Base-by-base conservation (phyloP, 345 rosid genomes). In the Eucalyptus regnans region DNA sequence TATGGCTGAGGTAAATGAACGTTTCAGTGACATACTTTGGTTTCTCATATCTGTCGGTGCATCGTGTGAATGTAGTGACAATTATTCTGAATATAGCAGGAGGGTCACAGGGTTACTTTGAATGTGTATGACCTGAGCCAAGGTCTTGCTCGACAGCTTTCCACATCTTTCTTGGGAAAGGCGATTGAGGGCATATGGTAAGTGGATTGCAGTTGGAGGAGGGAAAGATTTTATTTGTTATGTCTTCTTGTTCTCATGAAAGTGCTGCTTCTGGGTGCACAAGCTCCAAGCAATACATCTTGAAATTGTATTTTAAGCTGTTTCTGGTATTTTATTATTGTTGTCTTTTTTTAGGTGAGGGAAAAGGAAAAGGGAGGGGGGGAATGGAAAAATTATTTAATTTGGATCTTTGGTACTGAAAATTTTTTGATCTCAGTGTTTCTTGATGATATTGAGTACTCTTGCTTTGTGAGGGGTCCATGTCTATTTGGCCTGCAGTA, bases 61-160 rank as follows among this genome's bases (percentile, higher is more conserved):
- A 76, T 20, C 15, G 8, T 41, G 48, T 12, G 37, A 25, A 64
- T 8, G 71, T 86, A 62, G 33, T 86, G 5, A 80, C 31, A 86
- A 68, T 18, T 52, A 60, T 89, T 50, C 27, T 88, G 44, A 37
- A 56, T 90, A 68, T 92, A 89, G 91, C 94, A 97, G 99, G 99
- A 96, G 93, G 94, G 97, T 84, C 91, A 94, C 90, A 93, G 56
- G 93, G 98, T 98, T 31, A 89, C 93, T 9, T 92, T 98, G 95
- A 93, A 97, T 87, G 96, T 98, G 46, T 97, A 98, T 88, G 99
- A 98, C 86, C 94, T 98, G 49, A 98, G 99, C 94, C 96, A 93
- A 91, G 99, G 99, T 86, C 93, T 98, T 79, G 99, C 99, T 3
- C 97, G 95, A 25, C 98, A 97, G 89, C 98, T 98, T 71, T 98